Conservation (phyloP, 257 asterid species). For the Primulina huaijiensis region DNA sequence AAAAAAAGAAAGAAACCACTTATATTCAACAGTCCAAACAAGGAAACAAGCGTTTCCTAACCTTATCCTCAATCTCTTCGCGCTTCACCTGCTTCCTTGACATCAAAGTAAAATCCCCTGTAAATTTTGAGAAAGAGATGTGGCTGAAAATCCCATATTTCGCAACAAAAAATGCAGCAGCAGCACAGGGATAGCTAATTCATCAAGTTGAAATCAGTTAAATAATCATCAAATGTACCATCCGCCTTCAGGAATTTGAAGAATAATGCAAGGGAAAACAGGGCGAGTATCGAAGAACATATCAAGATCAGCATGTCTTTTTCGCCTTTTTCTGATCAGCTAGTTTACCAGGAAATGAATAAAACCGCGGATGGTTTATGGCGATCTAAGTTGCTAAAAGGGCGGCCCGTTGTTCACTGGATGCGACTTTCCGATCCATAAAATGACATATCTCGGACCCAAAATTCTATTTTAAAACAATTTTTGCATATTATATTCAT, state of each 20-base stretch:
- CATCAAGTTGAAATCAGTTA: background rate
- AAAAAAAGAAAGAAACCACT: background rate
- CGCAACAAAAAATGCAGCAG: background rate
- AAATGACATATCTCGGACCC: no score
- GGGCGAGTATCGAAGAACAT: conserved; percentile 31
- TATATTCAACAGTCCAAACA: background rate
- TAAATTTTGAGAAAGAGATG: conserved; percentile 7
- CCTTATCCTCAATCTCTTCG: conserved; percentile 89
- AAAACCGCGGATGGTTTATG: no score
- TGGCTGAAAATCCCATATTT: background rate
- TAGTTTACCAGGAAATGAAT: background rate
- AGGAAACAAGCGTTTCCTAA: conserved; percentile 18
- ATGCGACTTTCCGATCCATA: no score
- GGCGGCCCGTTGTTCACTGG: no score
- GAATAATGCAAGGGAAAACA: conserved; percentile 27
- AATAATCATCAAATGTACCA: conserved; percentile 42
- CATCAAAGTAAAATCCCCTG: conserved; percentile 86
- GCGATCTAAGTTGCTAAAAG: no score
- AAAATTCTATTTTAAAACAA: no score
- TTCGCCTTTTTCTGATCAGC: no score
- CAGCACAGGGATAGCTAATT: background rate
- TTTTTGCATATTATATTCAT: no score
- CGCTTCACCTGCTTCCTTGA: conserved; percentile 67
- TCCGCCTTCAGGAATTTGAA: conserved; percentile 70
- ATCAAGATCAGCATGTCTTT: conserved; percentile 40